Base-by-base conservation (phyloP, 2,329 filamentous ascomycete genomes). In the Phoma sp. region DNA sequence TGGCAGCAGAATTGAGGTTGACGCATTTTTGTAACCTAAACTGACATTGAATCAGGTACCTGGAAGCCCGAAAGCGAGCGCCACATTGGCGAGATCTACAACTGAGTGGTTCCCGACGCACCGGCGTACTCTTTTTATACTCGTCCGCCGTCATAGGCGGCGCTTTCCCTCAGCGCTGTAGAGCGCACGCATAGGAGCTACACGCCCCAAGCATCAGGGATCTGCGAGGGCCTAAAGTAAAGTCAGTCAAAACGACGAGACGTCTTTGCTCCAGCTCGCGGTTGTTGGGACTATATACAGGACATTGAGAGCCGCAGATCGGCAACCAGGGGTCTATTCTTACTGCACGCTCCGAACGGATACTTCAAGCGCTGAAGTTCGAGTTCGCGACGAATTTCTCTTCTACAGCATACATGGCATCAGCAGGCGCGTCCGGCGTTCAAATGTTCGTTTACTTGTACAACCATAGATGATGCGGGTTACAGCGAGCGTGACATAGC, bases 21-120 rank as follows among this genome's bases (percentile, higher is more conserved):
- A 43, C 36, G 17, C 22, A 10, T 29, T 7, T 12, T 25, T 25
- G 15, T 40, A 27, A 43, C 9, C 31, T 49, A 61, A 63, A 59
- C 68, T 74, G 46, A 74, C 64, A 51, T 10, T 47, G 43, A 17
- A 37, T 50, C 38, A 74, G 72, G 72, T 25, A 72, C 70, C 46
- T 74, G 72, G 72, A 74, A 74, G 47, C 72, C 72, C 31, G 70
- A 74, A 17, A 64, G 55, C 19, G 60, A 68, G 47, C 70, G 72
- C 43, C 72, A 74, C 54, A 72, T 74, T 60, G 72, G 72, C 51
- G 60, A 73, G 45, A 67, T 65, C 38, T 72, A 63, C 60, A 63
- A 58, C 54, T 73, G 57, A 70, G 57, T 55, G 29, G 32, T 21
- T 5, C 21, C 2, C 37, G 13, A 27, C 12, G 33, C 46, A 17